Evolutionary conservation across 208 protist species (phyloP).

Genomic region (Leishmania tarentolae): DNA sequence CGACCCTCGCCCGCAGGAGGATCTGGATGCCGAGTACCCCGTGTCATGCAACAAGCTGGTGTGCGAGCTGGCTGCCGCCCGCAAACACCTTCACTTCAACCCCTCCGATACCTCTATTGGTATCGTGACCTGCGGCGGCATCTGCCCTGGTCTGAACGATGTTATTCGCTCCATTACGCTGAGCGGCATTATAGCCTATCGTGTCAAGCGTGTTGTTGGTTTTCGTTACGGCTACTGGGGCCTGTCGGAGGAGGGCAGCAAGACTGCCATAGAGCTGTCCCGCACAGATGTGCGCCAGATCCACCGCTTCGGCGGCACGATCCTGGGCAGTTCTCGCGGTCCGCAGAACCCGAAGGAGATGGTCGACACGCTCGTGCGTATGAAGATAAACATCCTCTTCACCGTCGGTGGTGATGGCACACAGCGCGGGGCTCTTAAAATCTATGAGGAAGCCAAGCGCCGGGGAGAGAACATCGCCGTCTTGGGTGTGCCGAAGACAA

Average conservation of each 20-base stretch:
- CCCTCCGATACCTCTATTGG: slow-evolving; percentile 85
- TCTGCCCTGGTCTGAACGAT: slow-evolving; percentile 96
- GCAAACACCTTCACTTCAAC: slow-evolving; percentile 89
- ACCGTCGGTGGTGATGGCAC: slow-evolving; percentile 95
- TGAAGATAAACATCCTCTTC: slow-evolving; percentile 93
- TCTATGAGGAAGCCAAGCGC: slow-evolving; percentile 84
- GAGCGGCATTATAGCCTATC: slow-evolving; percentile 75
- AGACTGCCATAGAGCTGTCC: slow-evolving; percentile 88
- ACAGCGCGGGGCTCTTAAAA: slow-evolving; percentile 83
- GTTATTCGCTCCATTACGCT: slow-evolving; percentile 94
- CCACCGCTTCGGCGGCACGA: slow-evolving; percentile 92
- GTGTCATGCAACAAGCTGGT: slow-evolving; percentile 70
- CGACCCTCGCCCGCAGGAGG: slow-evolving; percentile 76
- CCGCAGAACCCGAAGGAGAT: slow-evolving; percentile 89
- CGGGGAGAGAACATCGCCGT: slow-evolving; percentile 88
- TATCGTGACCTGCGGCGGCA: slow-evolving; percentile 96
- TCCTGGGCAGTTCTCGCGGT: slow-evolving; percentile 93
- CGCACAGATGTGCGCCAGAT: slow-evolving; percentile 82
- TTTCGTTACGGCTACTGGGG: slow-evolving; percentile 94
- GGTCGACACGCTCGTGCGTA: slow-evolving; percentile 85
- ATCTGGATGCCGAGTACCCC: slow-evolving; percentile 55
- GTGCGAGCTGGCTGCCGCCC: slow-evolving; percentile 81
- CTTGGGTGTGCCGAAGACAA: slow-evolving; percentile 96
- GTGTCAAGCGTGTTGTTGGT: slow-evolving; percentile 91
- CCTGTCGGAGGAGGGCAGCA: slow-evolving; percentile 86